phyloP scores from a whole-genome alignment of 2,329 filamentous ascomycete genomes.

The Paradendryphiella salina region DNA sequence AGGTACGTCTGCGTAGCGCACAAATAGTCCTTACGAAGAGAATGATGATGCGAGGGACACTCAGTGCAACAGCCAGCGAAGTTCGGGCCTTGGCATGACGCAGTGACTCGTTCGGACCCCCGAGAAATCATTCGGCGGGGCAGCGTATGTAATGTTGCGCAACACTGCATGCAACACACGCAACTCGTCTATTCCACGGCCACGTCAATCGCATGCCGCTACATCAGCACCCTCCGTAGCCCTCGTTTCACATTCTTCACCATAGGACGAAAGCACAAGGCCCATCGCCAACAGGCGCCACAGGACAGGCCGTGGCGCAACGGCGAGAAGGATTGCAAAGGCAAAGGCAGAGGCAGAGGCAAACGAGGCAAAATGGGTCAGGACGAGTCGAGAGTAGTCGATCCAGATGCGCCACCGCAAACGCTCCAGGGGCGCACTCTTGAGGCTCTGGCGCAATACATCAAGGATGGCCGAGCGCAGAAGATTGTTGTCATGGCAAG shows the following conservation, averaged over 20 bases:
- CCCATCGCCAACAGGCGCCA: conserved; percentile 47
- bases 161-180: conserved; percentile 1
- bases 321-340: conserved; percentile 33
- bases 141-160: not conserved
- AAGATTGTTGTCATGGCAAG: conserved; percentile 78
- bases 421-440: conserved; percentile 71
- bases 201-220: conserved; percentile 1
- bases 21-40: no score
- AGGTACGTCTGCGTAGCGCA: no score
- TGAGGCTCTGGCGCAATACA: conserved; percentile 75
- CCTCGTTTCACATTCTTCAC: conserved; percentile 25
- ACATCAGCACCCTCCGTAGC: not conserved
- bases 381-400: conserved; percentile 73
- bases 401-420: conserved; percentile 64
- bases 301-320: conserved; percentile 39
- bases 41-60: no score
- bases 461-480: conserved; percentile 68
- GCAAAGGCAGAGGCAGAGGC: conserved; percentile 31
- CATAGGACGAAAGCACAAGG: conserved; percentile 58
- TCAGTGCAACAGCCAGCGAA: no score
- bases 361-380: conserved; percentile 74
- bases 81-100: conserved; percentile 10
- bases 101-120: conserved; percentile 9
- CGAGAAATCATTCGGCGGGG: conserved; percentile 13
- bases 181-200: conserved; percentile 1